Evolutionary conservation across 768 basidiomycete species (phyloP), one percentile per base, ranked within the genome.

Genomic region (Amanita brunnescens): DNA sequence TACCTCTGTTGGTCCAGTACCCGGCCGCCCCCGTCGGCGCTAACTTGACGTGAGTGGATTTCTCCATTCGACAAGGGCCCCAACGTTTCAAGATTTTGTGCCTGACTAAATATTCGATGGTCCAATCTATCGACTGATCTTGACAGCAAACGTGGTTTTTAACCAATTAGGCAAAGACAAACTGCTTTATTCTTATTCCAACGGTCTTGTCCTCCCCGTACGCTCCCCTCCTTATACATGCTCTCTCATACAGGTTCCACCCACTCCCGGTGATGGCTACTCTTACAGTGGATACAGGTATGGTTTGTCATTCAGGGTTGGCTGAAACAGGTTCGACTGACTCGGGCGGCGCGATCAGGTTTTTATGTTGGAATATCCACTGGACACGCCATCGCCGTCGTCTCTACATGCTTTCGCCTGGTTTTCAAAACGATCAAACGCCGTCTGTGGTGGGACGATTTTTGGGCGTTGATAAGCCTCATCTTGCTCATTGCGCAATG

Each of bases 381-480:
- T 14, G 37, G 39, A 6, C 26, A 51, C 23, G 49, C 39, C 24
- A 33, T 55, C 18, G 54, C 54, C 8, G 46, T 52, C n/a, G 7
- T 23, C 6, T 55, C 54, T 7, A 55, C 54, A 6, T 40, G 24
- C 14, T 29, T 57, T 38, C 35, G 56, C 21, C 26, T 55, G 12
- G 13, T 47, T 14, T 53, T 54, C 45, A 48, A 48, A n/a, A 16
- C 34, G 7, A 14, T 48, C 13, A 41, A 38, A 33, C 52, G 40
- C 6, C 52, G 49, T 9, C 39, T 56, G 14, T 56, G 55, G 55
- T 56, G 51, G 52, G 55, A 56, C 32, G 55, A 56, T 24, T 54
- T 56, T 35, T 56, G 55, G 55, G 55, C 55, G 12, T 21, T 49
- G 5, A 14, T 54, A 12, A 20, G 47, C n/a, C 34, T 56, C 16